Conservation (phyloP, 345 rosid genomes). For the Pistacia atlantica region DNA sequence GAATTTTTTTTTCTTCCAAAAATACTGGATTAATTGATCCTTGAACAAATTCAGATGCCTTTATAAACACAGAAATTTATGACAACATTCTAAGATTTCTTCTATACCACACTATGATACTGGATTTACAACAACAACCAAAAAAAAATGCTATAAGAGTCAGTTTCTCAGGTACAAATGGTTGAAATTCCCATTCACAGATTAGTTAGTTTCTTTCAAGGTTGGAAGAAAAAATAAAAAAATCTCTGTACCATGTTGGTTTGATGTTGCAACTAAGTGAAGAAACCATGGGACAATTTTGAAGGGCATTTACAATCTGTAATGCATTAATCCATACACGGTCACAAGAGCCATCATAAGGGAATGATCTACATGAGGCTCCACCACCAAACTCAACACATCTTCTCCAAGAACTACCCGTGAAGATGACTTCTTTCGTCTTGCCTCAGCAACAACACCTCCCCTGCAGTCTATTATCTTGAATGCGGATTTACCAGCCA, state of each 20-base stretch:
- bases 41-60: neutral
- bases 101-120: neutral
- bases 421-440: slow-evolving; percentile 33
- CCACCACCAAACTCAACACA: slow-evolving; percentile 42
- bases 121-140: neutral
- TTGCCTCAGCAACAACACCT: slow-evolving; percentile 45
- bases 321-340: slow-evolving; percentile 39
- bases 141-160: neutral
- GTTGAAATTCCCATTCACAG: neutral
- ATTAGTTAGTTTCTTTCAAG: neutral
- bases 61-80: neutral
- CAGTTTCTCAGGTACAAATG: neutral
- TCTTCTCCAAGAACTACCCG: slow-evolving; percentile 45
- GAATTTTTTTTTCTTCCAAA: neutral
- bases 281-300: neutral
- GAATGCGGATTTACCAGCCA: slow-evolving; percentile 29
- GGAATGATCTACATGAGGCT: slow-evolving; percentile 34
- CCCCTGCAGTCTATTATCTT: slow-evolving; percentile 26
- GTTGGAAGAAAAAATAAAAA: neutral
- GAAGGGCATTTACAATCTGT: slow-evolving; percentile 21
- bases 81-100: neutral
- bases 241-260: neutral
- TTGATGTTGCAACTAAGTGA: neutral
- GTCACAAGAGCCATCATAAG: slow-evolving; percentile 38
- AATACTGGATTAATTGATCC: neutral